Evolutionary conservation across 2,329 filamentous ascomycete genomes (phyloP), one percentile per base, ranked within the genome.

Genomic region (Talaromyces islandicus): DNA sequence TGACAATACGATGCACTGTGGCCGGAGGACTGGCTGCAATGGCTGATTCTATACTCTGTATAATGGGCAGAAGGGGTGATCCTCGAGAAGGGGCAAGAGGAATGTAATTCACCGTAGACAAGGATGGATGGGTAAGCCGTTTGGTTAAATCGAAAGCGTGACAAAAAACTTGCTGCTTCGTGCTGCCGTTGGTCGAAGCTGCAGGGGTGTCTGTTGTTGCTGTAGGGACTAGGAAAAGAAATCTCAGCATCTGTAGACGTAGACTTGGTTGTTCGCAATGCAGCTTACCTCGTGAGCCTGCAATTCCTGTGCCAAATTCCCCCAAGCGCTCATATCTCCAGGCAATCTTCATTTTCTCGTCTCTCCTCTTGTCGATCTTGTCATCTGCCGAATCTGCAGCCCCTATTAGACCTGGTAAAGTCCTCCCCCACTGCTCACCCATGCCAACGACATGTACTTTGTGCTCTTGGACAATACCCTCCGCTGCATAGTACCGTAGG

Each of bases 311-410:
- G 48, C 86, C 86, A 67, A 87, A 87, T 65, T 89, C 88, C 17
- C 89, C 89, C 57, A 97, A 75, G 35, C 86, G 84, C 75, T 97
- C 92, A 77, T 99, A 99, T 73, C 94, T 84, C 94, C 94, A 99
- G 3, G 94, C 94, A 78, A 99, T 99, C 78, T 96, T 97, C 94
- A 99, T 97, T 75, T 88, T 92, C 64, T 93, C 89, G 14, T 82
- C 81, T 65, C 72, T 76, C 73, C 72, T 69, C 68, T 69, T 69
- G 48, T 70, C 72, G 10, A 70, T 68, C 59, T 75, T 77, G 50
- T 78, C 74, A 35, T 80, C 77, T 32, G 80, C 71, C 51, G 70
- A 67, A 66, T 81, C 76, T 35, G 79, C 73, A 56, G 80, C 75
- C 64, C 80, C 75, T 53, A 83, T 81, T 35, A 95, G 73, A 0